These are phyloP conservation scores for Saccharata proteae DNA, from an alignment of 2,329 filamentous ascomycete genomes.

Conservation along the genomic window DNA sequence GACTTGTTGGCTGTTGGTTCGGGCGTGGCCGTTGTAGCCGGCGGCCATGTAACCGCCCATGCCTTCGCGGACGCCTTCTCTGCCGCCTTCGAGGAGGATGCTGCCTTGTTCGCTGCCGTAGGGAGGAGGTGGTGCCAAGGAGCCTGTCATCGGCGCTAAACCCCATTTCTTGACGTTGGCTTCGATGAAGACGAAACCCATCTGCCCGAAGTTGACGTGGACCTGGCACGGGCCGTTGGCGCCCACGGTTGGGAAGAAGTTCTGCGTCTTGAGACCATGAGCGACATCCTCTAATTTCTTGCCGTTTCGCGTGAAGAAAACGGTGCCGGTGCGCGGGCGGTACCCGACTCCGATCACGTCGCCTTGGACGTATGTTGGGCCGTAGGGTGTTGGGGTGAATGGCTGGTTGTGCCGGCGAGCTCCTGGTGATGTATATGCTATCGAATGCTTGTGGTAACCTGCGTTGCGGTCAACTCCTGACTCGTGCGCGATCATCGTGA, in stretches of 20 bases:
- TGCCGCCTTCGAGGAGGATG: constrained; percentile 79
- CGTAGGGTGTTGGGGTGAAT: constrained; percentile 68
- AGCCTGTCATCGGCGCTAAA: constrained; percentile 87
- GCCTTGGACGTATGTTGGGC: constrained; percentile 75
- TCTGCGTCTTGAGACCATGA: constrained; percentile 85
- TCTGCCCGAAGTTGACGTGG: constrained; percentile 95
- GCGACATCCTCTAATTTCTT: constrained; percentile 93
- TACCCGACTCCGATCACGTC: constrained; percentile 96
- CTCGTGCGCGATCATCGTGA: background rate
- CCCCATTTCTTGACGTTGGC: constrained; percentile 99
- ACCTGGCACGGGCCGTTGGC: constrained; percentile 86
- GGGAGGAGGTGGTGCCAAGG: constrained; percentile 84
- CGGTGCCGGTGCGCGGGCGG: constrained; percentile 79
- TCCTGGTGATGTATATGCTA: constrained; percentile 82
- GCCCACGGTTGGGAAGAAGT: constrained; percentile 96
- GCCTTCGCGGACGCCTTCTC: constrained; percentile 40
- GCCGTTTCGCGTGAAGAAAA: constrained; percentile 97
- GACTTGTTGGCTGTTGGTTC: constrained; percentile 68
- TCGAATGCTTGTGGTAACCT: constrained; percentile 88
- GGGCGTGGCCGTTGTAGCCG: constrained; percentile 40
- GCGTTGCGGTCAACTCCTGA: constrained; percentile 12
- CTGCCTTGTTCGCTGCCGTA: constrained; percentile 97
- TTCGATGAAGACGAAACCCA: constrained; percentile 97
- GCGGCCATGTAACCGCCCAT: constrained; percentile 37
- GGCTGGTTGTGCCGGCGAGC: constrained; percentile 86